Evolutionary conservation across 257 asterid species (phyloP), one percentile per base, ranked within the genome.

Genomic region (Ilex asprella): DNA sequence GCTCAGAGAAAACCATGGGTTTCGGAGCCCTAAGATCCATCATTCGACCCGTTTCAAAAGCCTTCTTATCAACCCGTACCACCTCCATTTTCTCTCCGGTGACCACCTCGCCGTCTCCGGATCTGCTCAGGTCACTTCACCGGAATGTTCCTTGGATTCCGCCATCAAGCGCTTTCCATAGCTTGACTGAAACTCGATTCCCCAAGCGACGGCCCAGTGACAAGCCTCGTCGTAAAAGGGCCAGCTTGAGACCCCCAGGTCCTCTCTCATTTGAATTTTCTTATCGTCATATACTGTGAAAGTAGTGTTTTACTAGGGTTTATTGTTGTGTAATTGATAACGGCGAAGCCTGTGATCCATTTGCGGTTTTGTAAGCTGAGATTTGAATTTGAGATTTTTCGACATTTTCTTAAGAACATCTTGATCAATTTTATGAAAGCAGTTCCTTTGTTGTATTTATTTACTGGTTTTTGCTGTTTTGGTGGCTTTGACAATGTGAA

Each of bases 201-300:
- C 89, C 87, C 30, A 84, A 82, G 55, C 88, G 94, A 16, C 75
- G 95, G 58, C 92, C 96, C 47, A 60, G 69, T 54, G 75, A 71
- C 75, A 82, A 76, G 77, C 68, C 87, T 62, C 81, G 84, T 56
- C 85, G 86, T 39, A 87, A 85, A 79, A 73, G 94, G 70, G 74
- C 80, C 66, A 72, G 76, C 82, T 65, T 84, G 73, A 79, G 68
- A 69, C 92, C 95, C 41, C 85, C 86, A 79, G 89, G 96, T 91
- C 10, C 58, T 6, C 31, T 35, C 56, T 62, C 53, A 16, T 63
- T 15, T 13, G 16, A 10, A 2, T 58, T 55, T 0, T 10, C 41
- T 41, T 16, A 16, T 68, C 63, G 51, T 64, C 64, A 55, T 55
- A 51, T 39, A 72, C 73, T 52, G 46, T 52, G 71, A 68, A 46